Percentiles rank a stretch among this genome's conserved stretches.
Conservation (phyloP, 495 filamentous ascomycete species). For the Penicillium pulvis region DNA sequence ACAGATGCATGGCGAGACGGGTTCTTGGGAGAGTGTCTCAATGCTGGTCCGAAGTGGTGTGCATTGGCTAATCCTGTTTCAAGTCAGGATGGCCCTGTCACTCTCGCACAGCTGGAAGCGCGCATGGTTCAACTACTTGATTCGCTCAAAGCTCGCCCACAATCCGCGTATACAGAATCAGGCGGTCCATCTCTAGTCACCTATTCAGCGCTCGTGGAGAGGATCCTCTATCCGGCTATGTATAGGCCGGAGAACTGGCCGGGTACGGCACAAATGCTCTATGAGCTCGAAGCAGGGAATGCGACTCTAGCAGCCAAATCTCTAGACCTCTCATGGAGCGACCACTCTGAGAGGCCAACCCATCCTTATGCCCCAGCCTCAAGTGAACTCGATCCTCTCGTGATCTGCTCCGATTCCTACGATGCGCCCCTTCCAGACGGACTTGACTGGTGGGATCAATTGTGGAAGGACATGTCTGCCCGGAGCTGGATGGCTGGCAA, state of each 20-base stretch:
- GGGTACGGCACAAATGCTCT: conserved; percentile 14
- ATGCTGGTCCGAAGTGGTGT: conserved; percentile 18
- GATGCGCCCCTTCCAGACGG: conserved; percentile 22
- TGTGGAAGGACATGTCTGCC: conserved; percentile 20
- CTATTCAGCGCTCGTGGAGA: conserved; percentile 17
- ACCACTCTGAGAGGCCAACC: conserved; percentile 1
- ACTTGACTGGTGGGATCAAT: conserved; percentile 18
- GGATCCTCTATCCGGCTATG: conserved; percentile 13
- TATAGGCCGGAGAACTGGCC: conserved; percentile 20
- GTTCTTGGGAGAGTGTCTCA: conserved; percentile 23
- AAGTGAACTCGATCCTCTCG: conserved; percentile 14
- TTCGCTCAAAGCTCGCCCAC: conserved; percentile 17
- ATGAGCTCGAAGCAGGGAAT: conserved; percentile 21
- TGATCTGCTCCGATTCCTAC: conserved; percentile 23
- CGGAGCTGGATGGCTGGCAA: conserved; percentile 24
- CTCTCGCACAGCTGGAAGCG: conserved; percentile 11
- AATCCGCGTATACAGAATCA: conserved; percentile 19
- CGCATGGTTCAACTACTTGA: conserved; percentile 16
- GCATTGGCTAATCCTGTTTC: conserved; percentile 15
- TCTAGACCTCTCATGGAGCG: conserved; percentile 17
- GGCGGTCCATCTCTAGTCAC: conserved; percentile 20
- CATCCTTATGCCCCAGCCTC: conserved; percentile 5
- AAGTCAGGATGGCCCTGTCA: conserved; percentile 11
- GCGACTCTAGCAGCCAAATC: conserved; percentile 17
- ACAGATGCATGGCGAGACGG: conserved; percentile 24